These are phyloP conservation scores for Neurospora terricola DNA, from an alignment of 495 filamentous ascomycete species.

Conservation along the genomic window DNA sequence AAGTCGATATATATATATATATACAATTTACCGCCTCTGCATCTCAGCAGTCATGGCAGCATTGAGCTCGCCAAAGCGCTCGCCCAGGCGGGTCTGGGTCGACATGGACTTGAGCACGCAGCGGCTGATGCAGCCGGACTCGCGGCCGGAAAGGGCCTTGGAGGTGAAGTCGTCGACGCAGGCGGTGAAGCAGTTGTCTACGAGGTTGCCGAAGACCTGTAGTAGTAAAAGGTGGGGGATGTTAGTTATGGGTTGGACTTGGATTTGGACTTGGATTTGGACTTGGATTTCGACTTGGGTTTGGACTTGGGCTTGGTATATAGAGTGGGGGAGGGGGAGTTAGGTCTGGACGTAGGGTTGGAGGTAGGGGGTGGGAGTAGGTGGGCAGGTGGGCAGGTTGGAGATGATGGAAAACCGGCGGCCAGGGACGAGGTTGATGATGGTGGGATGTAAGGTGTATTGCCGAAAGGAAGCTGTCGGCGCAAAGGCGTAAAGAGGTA, in stretches of 20 bases:
- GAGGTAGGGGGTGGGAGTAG: too few species aligned
- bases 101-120: slow-evolving; percentile 96
- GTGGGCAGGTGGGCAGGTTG: too few species aligned
- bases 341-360: too few species aligned
- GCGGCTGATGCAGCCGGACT: slow-evolving; percentile 81
- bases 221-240: background rate
- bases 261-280: background rate
- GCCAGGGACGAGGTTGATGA: background rate
- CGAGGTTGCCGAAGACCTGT: slow-evolving; percentile 94
- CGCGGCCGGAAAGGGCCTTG: slow-evolving; percentile 76
- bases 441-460: background rate
- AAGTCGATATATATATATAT: too few species aligned
- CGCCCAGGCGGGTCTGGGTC: slow-evolving; percentile 70
- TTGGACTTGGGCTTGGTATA: too few species aligned
- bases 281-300: too few species aligned
- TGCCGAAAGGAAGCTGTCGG: background rate
- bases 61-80: slow-evolving; percentile 92
- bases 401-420: too few species aligned
- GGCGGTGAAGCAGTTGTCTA: slow-evolving; percentile 90
- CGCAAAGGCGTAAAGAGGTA: background rate
- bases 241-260: background rate
- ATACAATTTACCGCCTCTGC: slow-evolving; percentile 28
- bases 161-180: slow-evolving; percentile 98
- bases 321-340: too few species aligned
- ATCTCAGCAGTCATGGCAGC: slow-evolving; percentile 67